Evolutionary conservation across 768 basidiomycete genomes (phyloP), one percentile per base, ranked within the genome.

Genomic region (Pleurotus sapidus): DNA sequence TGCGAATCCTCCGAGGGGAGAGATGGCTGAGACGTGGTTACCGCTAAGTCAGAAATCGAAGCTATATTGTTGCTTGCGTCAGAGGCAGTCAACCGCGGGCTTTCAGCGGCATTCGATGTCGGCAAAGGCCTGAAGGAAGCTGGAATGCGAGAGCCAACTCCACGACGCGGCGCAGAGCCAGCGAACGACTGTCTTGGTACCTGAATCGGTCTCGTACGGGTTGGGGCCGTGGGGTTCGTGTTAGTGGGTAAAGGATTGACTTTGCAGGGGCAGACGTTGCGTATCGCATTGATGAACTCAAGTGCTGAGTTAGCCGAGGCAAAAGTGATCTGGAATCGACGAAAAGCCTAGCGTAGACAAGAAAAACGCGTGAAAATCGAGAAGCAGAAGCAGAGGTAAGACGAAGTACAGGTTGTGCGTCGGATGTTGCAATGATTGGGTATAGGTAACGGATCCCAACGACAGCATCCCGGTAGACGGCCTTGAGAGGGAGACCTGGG

Each of bases 291-390:
- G 57, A 91, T 79, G 59, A 88, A 87, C 60, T 82, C 78, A 2
- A 73, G 65, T 0, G 84, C 82, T 30, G 81, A 77, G 2, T 67
- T 57, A 14, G 73, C 51, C n/a, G 78, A 75, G 50, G 74, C 65
- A 60, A 93, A 91, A 18, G 85, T 84, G 25, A 91, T 78, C 66
- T 93, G 90, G 63, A 93, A 89, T 14, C 90, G 86, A 51, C 87
- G 83, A 67, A 86, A 89, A 2, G 76, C 71, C 90, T 91, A 12
- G 24, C 57, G 45, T n/a, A 42, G 27, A 27, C 24, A 17, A 18
- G 11, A 25, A 15, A 20, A 34, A 11, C 30, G 30, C 30, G 30
- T 34, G 3, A 34, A 34, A 42, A 20, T 15, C 40, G n/a, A 14
- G 25, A n/a, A 20, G 30, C 30, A 34, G 30, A 34, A 17, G 18